Evolutionary conservation across 768 basidiomycete species (phyloP).

Genomic region (Boletus speciosus): DNA sequence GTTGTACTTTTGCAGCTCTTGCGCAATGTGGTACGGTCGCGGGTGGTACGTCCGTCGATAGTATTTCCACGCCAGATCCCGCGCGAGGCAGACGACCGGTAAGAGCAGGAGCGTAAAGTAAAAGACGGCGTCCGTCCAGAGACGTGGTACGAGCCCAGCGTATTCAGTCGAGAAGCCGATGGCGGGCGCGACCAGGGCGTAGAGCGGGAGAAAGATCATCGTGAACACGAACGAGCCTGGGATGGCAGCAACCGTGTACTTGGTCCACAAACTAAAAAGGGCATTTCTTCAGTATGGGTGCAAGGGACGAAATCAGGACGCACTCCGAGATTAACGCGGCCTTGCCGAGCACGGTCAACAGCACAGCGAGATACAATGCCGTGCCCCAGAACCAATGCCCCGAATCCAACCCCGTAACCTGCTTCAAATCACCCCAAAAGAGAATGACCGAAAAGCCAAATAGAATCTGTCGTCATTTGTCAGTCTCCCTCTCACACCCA

Average conservation of each 20-base stretch:
- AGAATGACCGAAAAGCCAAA: slow-evolving; percentile 86
- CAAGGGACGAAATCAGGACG: slow-evolving; percentile 27
- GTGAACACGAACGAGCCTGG: slow-evolving; percentile 96
- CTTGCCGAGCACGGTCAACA: slow-evolving; percentile 94
- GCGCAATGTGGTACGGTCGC: slow-evolving; percentile 94
- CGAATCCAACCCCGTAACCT: slow-evolving; percentile 73
- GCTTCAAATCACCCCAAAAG: slow-evolving; percentile 91
- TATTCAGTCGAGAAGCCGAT: slow-evolving; percentile 92
- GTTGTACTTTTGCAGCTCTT: slow-evolving; percentile 99
- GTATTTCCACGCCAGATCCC: slow-evolving; percentile 98
- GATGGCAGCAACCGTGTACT: slow-evolving; percentile 97
- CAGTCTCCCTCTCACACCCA: not conserved
- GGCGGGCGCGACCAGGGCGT: slow-evolving; percentile 80
- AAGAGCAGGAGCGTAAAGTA: slow-evolving; percentile 85
- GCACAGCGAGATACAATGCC: slow-evolving; percentile 87
- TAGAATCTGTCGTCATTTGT: slow-evolving; percentile 52
- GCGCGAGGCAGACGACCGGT: slow-evolving; percentile 77
- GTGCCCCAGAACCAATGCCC: slow-evolving; percentile 99
- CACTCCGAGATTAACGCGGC: slow-evolving; percentile 97
- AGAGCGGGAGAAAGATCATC: slow-evolving; percentile 92
- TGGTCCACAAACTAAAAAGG: slow-evolving; percentile 86
- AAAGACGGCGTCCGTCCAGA: slow-evolving; percentile 88
- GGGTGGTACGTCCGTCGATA: slow-evolving; percentile 90
- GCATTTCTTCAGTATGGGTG: not conserved
- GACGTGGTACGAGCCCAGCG: slow-evolving; percentile 77